These are phyloP conservation scores for Fraxinus anomala DNA, from an alignment of 257 asterid species.

Conservation along the genomic window DNA sequence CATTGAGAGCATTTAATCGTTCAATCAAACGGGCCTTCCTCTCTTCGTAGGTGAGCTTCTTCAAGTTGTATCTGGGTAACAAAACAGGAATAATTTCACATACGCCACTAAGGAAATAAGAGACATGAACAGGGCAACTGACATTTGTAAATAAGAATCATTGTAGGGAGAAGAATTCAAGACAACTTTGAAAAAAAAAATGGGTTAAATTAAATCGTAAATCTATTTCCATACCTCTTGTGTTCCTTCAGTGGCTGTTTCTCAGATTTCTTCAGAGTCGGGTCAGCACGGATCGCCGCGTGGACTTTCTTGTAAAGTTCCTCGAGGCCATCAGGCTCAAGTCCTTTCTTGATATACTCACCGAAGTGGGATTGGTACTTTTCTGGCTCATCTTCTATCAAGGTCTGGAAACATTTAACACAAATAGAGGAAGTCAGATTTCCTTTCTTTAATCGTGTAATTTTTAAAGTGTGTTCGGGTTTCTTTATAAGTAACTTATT, in stretches of 20 bases:
- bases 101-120: no score
- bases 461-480: no score
- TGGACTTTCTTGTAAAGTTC: conserved; percentile 78
- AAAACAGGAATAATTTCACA: neutral
- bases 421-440: neutral
- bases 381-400: conserved; percentile 78
- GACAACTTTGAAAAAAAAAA: neutral
- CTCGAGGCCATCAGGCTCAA: conserved; percentile 64
- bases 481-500: no score
- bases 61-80: conserved; percentile 38
- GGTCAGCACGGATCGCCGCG: conserved; percentile 65
- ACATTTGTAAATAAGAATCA: neutral
- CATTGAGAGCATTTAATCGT: conserved; percentile 44
- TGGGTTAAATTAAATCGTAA: no score
- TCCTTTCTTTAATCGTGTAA: neutral
- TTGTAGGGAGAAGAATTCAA: no score
- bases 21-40: conserved; percentile 46
- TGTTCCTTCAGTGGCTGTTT: conserved; percentile 51
- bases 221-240: conserved; percentile 41
- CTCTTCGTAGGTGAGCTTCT: conserved; percentile 48
- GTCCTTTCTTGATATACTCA: conserved; percentile 53
- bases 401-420: conserved; percentile 34
- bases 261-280: conserved; percentile 42
- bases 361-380: conserved; percentile 69
- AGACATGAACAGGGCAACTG: no score